Evolutionary conservation across 2,329 filamentous ascomycete genomes (phyloP), one percentile per base, ranked within the genome.

Genomic region (Chrysosphaeria jannelii): DNA sequence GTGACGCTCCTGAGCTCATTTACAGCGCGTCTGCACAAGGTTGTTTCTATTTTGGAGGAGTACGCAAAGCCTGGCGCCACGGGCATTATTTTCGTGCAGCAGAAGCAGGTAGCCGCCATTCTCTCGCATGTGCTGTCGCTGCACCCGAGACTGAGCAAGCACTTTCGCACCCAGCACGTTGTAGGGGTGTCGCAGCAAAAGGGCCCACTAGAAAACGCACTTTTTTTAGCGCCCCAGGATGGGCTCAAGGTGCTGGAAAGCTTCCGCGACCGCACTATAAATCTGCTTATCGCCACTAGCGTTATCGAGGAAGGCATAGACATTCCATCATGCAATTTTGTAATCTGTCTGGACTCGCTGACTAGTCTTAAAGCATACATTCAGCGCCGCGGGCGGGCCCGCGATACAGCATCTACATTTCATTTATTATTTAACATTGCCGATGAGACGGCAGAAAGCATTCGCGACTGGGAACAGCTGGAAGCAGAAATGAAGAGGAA

Each of bases 401-500:
- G 57, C 7, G 53, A 50, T 47, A 41, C 39, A 11, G 37, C 46
- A 5, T 63, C 58, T 1, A 45, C 39, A 22, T 44, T 63, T n/a
- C 35, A 56, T 8, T 33, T 62, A 5, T 38, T 62, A 6, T 34
- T 38, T 3, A n/a, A 10, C 6, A 10, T n/a, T 9, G 8, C 11
- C 8, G 10, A 17, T 11, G 7, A 7, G 7, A 18, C 16, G 9
- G 5, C 7, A 5, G 2, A 12, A 14, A 8, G n/a, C 14, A 22
- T 8, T n/a, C 14, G 3, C 9, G 48, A 55, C 13, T 89, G 74
- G 69, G 45, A 59, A 13, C 35, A 39, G 0, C 47, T 85, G 10
- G 81, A 91, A 36, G 39, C 50, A 3, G 47, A 60, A n/a, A 78
- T 90, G 67, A 70, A 64, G 33, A 37, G 43, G 22, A 51, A 54